Evolutionary conservation across 106 monocot species (phyloP).

Genomic region (Cymbidium sinense): DNA sequence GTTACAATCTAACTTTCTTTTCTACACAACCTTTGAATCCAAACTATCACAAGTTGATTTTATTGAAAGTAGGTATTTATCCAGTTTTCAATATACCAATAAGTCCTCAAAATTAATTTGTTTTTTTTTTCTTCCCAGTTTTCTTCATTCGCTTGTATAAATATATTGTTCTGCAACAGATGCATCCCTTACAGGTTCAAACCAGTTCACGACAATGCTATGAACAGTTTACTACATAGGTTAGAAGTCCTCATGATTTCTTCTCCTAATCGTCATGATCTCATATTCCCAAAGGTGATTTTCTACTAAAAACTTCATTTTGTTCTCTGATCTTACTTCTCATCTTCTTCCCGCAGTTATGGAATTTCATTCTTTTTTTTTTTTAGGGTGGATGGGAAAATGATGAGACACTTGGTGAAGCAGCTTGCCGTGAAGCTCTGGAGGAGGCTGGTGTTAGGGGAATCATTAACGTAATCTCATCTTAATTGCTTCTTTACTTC

Average conservation of each 20-base stretch:
- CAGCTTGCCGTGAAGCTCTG: conserved; percentile 16
- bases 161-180: conserved; percentile 4
- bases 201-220: neutral
- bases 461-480: conserved; percentile 7
- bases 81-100: neutral
- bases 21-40: neutral
- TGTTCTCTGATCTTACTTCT: neutral
- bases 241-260: conserved; percentile 17
- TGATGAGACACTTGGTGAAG: conserved; percentile 15
- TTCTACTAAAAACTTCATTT: neutral
- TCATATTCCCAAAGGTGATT: conserved; percentile 18
- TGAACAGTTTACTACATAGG: neutral
- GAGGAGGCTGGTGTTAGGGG: conserved; percentile 21
- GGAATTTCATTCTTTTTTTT: neutral
- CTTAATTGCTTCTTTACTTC: neutral
- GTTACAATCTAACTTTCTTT: neutral
- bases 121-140: neutral
- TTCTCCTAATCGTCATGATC: conserved; percentile 16
- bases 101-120: neutral
- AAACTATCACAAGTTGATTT: neutral
- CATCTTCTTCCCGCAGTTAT: neutral
- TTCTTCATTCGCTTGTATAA: neutral
- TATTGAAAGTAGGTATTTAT: neutral
- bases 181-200: conserved; percentile 18
- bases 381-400: conserved; percentile 22